Base-by-base conservation (phyloP, 768 basidiomycete species). In the Hygrophorus russula region DNA sequence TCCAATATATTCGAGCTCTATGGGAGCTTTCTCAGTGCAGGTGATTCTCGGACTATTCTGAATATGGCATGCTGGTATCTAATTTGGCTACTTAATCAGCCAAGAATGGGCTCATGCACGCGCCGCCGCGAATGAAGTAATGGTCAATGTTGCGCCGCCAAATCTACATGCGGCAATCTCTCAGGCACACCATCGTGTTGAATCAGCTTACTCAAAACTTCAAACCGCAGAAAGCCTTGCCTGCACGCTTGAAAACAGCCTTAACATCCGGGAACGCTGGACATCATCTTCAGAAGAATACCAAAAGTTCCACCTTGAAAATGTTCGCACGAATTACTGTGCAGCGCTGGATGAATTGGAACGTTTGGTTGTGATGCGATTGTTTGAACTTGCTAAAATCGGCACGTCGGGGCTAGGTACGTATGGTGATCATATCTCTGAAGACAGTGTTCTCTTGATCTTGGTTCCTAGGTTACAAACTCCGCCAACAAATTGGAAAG, bases 401-500 rank as follows among this genome's bases (percentile, higher is more conserved):
- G 14, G 28, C 28, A 30, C 18, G n/a, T 41, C 39, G 2, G 24
- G 39, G 5, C 28, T 30, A 2, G 28, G 39, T 41, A 15, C 15
- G 39, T 12, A 10, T 8, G 29, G 12, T 34, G 9, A 14, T 60
- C 55, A 0, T 62, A 14, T 9, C 14, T 33, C 12, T 17, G 24
- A 11, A n/a, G n/a, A n/a, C n/a, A n/a, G n/a, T n/a, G n/a, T n/a
- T n/a, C 20, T 14, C 15, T 9, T 18, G 5, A 15, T 14, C 14
- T 11, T n/a, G 10, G 28, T 41, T 7, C 7, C 24, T 28, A 67
- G 66, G 59, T 0, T 67, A 67, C 42, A 59, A 59, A 34, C 45
- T 64, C 39, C 50, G 57, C 2, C 51, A 52, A 7, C 54, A 62
- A 39, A 64, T 68, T 14, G 57, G 56, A 0, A 61, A 66, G 46